These are phyloP conservation scores for Salvia hispanica DNA, from an alignment of 257 asterid genomes.

Conservation along the genomic window DNA sequence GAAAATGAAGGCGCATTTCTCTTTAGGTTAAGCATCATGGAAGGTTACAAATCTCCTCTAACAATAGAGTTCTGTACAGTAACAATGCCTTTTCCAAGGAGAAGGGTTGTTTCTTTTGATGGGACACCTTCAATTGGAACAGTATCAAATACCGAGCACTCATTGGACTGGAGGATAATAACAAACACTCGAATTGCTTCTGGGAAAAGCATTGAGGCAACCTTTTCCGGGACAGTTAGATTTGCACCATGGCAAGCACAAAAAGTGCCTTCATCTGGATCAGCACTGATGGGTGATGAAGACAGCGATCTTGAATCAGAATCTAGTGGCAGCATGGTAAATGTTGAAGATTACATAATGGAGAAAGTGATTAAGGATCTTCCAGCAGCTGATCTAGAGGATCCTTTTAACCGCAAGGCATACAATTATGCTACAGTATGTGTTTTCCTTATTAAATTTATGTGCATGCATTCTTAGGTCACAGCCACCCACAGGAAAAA, in stretches of 20 bases:
- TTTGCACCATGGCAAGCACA: constrained; percentile 87
- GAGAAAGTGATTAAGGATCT: constrained; percentile 89
- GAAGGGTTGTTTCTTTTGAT: constrained; percentile 79
- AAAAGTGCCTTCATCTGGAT: constrained; percentile 48
- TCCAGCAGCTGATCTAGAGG: constrained; percentile 88
- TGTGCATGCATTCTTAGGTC: constrained; percentile 17
- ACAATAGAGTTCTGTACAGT: constrained; percentile 84
- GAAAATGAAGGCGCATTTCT: constrained; percentile 98
- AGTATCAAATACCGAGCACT: constrained; percentile 69
- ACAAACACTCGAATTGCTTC: constrained; percentile 71
- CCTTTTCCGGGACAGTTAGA: constrained; percentile 88
- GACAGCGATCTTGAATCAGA: constrained; percentile 87
- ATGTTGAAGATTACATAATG: constrained; percentile 79
- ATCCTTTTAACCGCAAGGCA: constrained; percentile 96
- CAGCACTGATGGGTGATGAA: constrained; percentile 54
- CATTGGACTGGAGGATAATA: constrained; percentile 86
- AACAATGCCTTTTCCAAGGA: constrained; percentile 87
- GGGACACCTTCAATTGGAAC: constrained; percentile 95
- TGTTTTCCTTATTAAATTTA: constrained; percentile 26
- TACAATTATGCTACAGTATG: constrained; percentile 88
- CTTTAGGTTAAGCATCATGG: constrained; percentile 85
- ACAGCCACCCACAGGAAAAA: constrained; percentile 11
- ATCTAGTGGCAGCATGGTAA: constrained; percentile 55
- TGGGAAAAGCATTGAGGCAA: constrained; percentile 89
- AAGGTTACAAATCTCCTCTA: constrained; percentile 79